Base-by-base conservation (phyloP, 2,329 filamentous ascomycete genomes). In the Dactylellina sp. region DNA sequence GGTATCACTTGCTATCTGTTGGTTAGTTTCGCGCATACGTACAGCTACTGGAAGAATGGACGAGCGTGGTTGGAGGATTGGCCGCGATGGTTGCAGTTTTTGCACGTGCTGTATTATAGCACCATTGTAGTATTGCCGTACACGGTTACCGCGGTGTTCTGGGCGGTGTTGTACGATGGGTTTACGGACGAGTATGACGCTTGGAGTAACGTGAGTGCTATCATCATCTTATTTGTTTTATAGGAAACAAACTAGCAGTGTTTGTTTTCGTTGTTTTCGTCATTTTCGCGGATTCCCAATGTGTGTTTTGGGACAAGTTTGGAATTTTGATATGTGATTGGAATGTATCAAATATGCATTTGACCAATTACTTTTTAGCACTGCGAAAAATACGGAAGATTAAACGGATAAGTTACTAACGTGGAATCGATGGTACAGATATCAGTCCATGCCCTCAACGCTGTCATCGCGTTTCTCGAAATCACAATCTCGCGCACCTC, bases 1-100 rank as follows among this genome's bases (percentile, higher is more conserved):
- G 91, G 91, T 1, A 82, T 94, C 37, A 88, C 86, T 22, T 94
- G 93, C 82, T 96, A 96, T 84, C 84, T 88, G 65, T 83, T 89
- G 78, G 39, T 70, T 6, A 68, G 63, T 24, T 68, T 78, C 12
- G 84, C 89, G 0, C 91, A 96, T 83, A 92, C 90, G 4, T 82
- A 87, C 59, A 85, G 84, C 52, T 95, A 94, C 82, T 60, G 75
- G 49, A 81, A 82, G 44, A 82, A 82, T 25, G 84, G 86, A 47
- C 79, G 80, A 1, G 82, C 87, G 0, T 81, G 83, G 39, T 83
- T 90, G 3, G 84, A 87, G 78, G 81, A 82, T 32, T 85, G 88
- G 81, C 88, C 88, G 0, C 85, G 87, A 0, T 82, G 83, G 0
- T 84, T 91, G 22, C 88, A 90, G 80, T 85, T 85, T 7, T 84